Evolutionary conservation across 306 rosid species (phyloP), one percentile per base, ranked within the genome.

Genomic region (Clitoria ternatea): DNA sequence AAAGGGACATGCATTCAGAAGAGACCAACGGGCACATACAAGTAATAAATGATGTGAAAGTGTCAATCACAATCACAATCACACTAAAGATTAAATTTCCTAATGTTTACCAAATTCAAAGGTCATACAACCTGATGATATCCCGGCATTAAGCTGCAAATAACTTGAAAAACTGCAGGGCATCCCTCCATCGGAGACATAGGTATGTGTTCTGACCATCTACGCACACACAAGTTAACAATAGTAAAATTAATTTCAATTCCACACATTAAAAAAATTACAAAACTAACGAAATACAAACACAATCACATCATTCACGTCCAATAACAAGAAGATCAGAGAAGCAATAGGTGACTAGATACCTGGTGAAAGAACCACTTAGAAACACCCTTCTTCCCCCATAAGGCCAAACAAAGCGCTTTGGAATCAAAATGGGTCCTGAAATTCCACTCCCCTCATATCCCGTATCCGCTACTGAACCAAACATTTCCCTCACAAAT

Each of bases 151-250:
- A 91, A 77, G 84, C 78, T 84, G 80, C 93, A 91, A 80, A 85
- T 66, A 79, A 85, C 97, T 81, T 91, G 97, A 85, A 91, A 89
- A 11, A 84, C 85, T 24, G 88, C 68, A 55, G 92, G 90, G 65
- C 76, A 77, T 35, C 97, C 97, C 74, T 91, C 97, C 83, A 87
- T 72, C 23, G 85, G 93, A 72, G 90, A 76, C 96, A 91, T 89
- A 1, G 85, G 88, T 68, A 89, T 82, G 61, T 60, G 84, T 24
- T 84, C 82, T 10, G 74, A 72, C 97, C 97, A 91, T 78, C 96
- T 91, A 83, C 12, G 29, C 70, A 77, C 33, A 78, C 8, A 71
- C 61, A 60, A 80, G 68, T 74, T 26, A 60, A 48, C 22, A 49
- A 64, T 49, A 75, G 49, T 7, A 61, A 61, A 22, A 82, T 76